Evolutionary conservation across 148 eudicot genomes (phyloP).

Genomic region (Arctostaphylos glauca): DNA sequence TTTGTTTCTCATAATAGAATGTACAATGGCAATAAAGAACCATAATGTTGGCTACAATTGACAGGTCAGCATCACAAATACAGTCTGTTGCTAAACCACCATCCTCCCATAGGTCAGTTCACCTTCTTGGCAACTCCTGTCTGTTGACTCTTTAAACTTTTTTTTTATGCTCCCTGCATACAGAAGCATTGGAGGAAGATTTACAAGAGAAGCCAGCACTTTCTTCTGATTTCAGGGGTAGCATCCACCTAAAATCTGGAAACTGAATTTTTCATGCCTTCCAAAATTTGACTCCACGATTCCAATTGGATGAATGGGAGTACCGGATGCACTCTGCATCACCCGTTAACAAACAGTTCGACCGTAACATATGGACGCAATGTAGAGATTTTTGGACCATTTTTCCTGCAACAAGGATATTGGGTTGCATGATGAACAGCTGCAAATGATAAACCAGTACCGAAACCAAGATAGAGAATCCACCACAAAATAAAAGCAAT

Average conservation of each 20-base stretch:
- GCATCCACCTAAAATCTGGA: neutral
- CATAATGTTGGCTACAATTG: constrained; percentile 10
- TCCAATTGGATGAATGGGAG: neutral
- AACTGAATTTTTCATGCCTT: neutral
- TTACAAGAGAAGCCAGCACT: neutral
- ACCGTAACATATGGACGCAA: constrained; percentile 82
- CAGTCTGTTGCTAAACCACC: neutral
- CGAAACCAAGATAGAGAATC: neutral
- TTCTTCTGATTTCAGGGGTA: constrained; percentile 4
- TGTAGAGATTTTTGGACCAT: constrained; percentile 85
- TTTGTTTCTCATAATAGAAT: constrained; percentile 4
- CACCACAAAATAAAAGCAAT: neutral
- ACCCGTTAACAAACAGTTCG: constrained; percentile 59
- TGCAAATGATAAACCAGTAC: neutral
- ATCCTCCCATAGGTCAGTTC: neutral
- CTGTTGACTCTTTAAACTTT: too few species aligned
- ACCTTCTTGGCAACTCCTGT: constrained; percentile 5
- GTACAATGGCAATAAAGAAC: constrained; percentile 9
- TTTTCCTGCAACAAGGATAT: constrained; percentile 54
- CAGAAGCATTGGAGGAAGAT: neutral
- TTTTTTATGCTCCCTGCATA: neutral
- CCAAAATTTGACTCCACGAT: neutral
- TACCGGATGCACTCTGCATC: neutral
- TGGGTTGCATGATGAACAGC: neutral
- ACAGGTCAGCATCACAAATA: neutral